A percentile compares a stretch with the other conserved stretches of the same genome.
Evolutionary conservation across 78 protist species (phyloP).

Genomic region (Dictyostelium capitatum): DNA sequence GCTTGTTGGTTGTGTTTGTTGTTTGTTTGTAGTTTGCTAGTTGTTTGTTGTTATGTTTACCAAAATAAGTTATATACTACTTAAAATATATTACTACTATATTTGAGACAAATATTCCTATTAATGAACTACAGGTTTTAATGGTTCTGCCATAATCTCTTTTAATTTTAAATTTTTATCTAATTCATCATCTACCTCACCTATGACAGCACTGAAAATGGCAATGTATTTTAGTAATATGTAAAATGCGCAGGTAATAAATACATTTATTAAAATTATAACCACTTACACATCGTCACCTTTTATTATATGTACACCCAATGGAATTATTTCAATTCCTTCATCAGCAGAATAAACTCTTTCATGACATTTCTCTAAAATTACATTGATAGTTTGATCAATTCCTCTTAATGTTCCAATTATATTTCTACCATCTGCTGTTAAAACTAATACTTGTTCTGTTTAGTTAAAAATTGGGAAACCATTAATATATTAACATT

Average conservation of each 20-base stretch:
- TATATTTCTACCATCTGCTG: slow-evolving; percentile 76
- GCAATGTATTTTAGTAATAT: not conserved
- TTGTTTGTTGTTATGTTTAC: no score
- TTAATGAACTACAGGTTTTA: slow-evolving; percentile 63
- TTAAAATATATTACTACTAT: not conserved
- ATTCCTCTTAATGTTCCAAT: slow-evolving; percentile 64
- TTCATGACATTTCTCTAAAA: slow-evolving; percentile 59
- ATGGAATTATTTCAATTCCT: slow-evolving; percentile 27
- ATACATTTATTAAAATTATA: not conserved
- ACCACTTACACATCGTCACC: slow-evolving; percentile 79
- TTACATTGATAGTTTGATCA: slow-evolving; percentile 56
- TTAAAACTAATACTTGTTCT: slow-evolving; percentile 66
- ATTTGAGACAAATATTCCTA: not conserved
- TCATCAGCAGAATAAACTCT: slow-evolving; percentile 56
- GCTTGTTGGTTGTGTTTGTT: no score
- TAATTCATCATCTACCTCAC: slow-evolving; percentile 62
- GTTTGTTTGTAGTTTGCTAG: no score
- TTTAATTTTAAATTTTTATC: slow-evolving; percentile 46
- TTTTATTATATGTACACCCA: slow-evolving; percentile 70
- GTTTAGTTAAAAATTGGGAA: no score
- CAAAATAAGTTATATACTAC: no score
- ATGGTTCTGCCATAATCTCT: slow-evolving; percentile 41
- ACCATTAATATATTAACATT: no score
- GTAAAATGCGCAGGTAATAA: no score
- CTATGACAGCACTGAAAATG: slow-evolving; percentile 60